These are phyloP conservation scores for Pilobolus umbonatus DNA, from an alignment of 192 early-diverging fungal genomes.

Conservation along the genomic window DNA sequence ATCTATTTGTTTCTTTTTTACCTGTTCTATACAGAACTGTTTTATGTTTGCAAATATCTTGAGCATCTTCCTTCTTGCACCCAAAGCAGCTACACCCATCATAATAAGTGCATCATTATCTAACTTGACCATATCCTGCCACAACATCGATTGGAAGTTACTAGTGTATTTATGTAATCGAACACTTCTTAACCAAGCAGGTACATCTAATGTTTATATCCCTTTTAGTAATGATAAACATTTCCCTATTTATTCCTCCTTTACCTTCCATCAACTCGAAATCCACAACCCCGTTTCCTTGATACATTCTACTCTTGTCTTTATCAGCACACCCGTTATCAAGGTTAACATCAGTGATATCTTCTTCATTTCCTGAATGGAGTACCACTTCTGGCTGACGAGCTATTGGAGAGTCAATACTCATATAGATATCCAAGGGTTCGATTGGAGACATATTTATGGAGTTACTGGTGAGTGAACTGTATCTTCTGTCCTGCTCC, in stretches of 20 bases:
- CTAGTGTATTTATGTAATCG: conserved; percentile 94
- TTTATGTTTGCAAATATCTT: conserved; percentile 95
- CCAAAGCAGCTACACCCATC: conserved; percentile 87
- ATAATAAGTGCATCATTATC: conserved; percentile 73
- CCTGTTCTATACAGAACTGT: too few species aligned
- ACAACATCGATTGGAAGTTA: conserved; percentile 82
- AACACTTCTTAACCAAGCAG: conserved; percentile 87
- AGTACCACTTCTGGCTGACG: too few species aligned
- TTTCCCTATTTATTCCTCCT: not conserved
- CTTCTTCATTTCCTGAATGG: too few species aligned
- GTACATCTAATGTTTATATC: conserved; percentile 85
- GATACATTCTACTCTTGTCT: not conserved
- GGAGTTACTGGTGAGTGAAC: too few species aligned
- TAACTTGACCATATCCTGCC: conserved; percentile 85
- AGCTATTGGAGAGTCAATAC: too few species aligned
- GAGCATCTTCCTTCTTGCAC: conserved; percentile 92
- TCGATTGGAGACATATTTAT: too few species aligned
- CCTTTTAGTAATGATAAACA: too few species aligned
- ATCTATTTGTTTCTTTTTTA: too few species aligned
- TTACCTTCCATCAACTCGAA: not conserved
- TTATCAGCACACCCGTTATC: too few species aligned
- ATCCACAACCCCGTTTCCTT: not conserved
- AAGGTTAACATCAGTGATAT: too few species aligned
- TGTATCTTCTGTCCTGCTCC: too few species aligned
- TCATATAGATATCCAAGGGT: too few species aligned